Conservation (phyloP, 805 yeast species). For the Naumovozyma castellii region DNA sequence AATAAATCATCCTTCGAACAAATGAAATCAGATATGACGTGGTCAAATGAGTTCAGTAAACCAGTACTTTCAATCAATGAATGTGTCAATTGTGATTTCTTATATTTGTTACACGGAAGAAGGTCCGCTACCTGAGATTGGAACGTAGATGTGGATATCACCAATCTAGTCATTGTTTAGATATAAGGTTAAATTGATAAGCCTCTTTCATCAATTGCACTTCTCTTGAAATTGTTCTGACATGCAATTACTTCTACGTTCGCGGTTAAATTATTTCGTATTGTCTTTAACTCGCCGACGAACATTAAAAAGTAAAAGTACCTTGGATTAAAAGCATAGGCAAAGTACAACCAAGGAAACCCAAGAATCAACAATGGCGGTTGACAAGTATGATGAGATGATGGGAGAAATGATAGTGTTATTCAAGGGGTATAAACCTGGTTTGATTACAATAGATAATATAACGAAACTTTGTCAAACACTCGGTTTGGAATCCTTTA, state of each 20-base stretch:
- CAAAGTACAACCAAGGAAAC: too few species aligned
- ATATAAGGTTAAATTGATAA: not conserved
- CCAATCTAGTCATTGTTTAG: slow-evolving; percentile 12
- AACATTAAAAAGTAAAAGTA: too few species aligned
- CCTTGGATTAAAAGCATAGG: too few species aligned
- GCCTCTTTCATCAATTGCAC: too few species aligned
- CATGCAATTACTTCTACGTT: too few species aligned
- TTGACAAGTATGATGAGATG: slow-evolving; percentile 21
- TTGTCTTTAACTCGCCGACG: too few species aligned
- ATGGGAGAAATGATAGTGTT: slow-evolving; percentile 24
- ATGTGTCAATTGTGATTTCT: slow-evolving; percentile 19
- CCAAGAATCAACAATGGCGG: slow-evolving; percentile 20
- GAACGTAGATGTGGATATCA: slow-evolving; percentile 20
- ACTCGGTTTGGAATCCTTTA: slow-evolving; percentile 27
- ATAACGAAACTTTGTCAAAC: slow-evolving; percentile 29
- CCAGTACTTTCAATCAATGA: slow-evolving; percentile 18
- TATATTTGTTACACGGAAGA: slow-evolving; percentile 25
- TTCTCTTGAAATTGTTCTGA: too few species aligned
- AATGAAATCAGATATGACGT: slow-evolving; percentile 10
- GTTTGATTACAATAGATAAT: slow-evolving; percentile 25
- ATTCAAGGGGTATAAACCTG: slow-evolving; percentile 28
- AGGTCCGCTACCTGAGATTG: slow-evolving; percentile 27
- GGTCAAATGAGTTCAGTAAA: slow-evolving; percentile 18
- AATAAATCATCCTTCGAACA: slow-evolving; percentile 31
- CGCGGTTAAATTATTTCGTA: too few species aligned